Evolutionary conservation across 257 asterid genomes (phyloP).

Genomic region (Solanum lignicaule): DNA sequence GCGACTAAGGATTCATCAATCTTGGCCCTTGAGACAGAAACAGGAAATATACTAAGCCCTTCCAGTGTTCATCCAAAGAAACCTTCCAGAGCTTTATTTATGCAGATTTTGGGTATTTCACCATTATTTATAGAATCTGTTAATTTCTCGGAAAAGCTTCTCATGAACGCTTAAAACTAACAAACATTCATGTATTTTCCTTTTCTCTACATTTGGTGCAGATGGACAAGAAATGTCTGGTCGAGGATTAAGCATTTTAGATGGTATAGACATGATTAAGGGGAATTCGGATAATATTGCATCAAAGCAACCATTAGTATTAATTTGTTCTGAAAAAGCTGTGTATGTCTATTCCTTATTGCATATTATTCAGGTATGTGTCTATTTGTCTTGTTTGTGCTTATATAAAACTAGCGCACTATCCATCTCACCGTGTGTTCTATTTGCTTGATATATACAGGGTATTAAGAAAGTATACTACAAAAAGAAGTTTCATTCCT

Average conservation of each 20-base stretch:
- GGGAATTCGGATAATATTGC: slow-evolving; percentile 27
- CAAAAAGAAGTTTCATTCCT: slow-evolving; percentile 72
- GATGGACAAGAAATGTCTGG: slow-evolving; percentile 28
- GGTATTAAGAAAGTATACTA: slow-evolving; percentile 72
- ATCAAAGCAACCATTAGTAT: slow-evolving; percentile 38
- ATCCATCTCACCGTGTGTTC: background rate
- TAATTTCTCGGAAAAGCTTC: background rate
- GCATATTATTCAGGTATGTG: slow-evolving; percentile 63
- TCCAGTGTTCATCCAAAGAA: slow-evolving; percentile 59
- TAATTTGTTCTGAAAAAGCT: slow-evolving; percentile 83
- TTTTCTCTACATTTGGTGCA: slow-evolving; percentile 3
- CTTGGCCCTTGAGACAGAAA: slow-evolving; percentile 59
- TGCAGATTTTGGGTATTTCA: slow-evolving; percentile 54
- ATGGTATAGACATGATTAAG: slow-evolving; percentile 20
- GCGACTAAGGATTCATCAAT: slow-evolving; percentile 88
- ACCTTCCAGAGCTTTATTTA: slow-evolving; percentile 69
- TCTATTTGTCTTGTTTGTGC: background rate
- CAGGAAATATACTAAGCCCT: slow-evolving; percentile 61
- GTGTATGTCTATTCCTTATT: slow-evolving; percentile 61
- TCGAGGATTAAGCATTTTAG: slow-evolving; percentile 22
- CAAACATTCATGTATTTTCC: background rate
- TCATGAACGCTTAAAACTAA: background rate
- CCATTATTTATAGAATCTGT: background rate
- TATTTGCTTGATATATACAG: slow-evolving; percentile 24
- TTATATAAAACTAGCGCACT: background rate